These are phyloP conservation scores for Neophaeococcomyces aloes DNA, from an alignment of 2,329 filamentous ascomycete species.

Conservation along the genomic window DNA sequence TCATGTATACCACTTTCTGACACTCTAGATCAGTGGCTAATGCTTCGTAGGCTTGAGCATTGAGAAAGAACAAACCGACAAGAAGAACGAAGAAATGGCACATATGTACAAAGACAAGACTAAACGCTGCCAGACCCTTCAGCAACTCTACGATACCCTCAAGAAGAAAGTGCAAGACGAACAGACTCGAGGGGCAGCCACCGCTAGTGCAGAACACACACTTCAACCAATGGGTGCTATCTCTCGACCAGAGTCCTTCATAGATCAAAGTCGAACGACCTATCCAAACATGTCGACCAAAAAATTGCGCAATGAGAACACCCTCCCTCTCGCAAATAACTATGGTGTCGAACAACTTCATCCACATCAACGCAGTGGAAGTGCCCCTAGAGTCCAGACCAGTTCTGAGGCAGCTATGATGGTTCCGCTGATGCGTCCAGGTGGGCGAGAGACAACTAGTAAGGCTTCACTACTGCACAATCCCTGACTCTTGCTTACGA, in stretches of 20 bases:
- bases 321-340: slow-evolving; percentile 13
- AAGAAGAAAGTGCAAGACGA: slow-evolving; percentile 46
- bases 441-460: not conserved
- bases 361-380: slow-evolving; percentile 31
- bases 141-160: slow-evolving; percentile 48
- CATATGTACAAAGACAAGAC: slow-evolving; percentile 60
- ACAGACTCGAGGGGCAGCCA: slow-evolving; percentile 46
- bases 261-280: slow-evolving; percentile 15
- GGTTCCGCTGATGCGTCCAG: slow-evolving; percentile 24
- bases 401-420: slow-evolving; percentile 22
- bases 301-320: slow-evolving; percentile 12
- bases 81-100: slow-evolving; percentile 62
- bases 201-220: slow-evolving; percentile 40
- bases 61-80: slow-evolving; percentile 53
- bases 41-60: slow-evolving; percentile 42
- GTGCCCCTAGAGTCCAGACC: slow-evolving; percentile 24
- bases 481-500: too few species aligned
- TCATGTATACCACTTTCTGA: not conserved
- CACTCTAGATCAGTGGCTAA: slow-evolving; percentile 24
- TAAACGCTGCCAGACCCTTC: slow-evolving; percentile 57
- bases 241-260: slow-evolving; percentile 13
- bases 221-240: slow-evolving; percentile 29
- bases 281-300: slow-evolving; percentile 11
- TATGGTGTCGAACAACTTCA: slow-evolving; percentile 30
- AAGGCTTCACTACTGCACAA: too few species aligned